Conservation (phyloP, 805 yeast species). For the Pichia kluyveri region DNA sequence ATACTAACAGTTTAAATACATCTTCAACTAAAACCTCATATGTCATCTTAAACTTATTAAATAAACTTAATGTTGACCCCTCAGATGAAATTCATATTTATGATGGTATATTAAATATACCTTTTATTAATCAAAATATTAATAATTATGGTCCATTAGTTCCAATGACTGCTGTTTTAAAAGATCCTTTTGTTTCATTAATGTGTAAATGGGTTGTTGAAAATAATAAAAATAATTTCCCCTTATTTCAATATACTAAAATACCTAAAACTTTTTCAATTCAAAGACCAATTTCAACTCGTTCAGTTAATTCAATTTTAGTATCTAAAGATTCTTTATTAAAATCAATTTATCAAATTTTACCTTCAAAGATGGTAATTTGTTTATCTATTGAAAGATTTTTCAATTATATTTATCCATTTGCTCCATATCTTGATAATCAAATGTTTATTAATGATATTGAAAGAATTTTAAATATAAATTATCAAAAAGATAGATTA, state of each 20-base stretch:
- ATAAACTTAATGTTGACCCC: slow-evolving; percentile 14
- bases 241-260: not conserved
- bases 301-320: not conserved
- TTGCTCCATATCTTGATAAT: slow-evolving; percentile 38
- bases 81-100: slow-evolving; percentile 34
- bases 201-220: slow-evolving; percentile 24
- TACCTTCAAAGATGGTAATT: slow-evolving; percentile 34
- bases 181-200: slow-evolving; percentile 32
- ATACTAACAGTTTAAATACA: no score
- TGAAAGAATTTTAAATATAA: slow-evolving; percentile 28
- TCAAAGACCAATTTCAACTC: not conserved
- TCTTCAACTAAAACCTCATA: no score
- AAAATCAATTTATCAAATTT: slow-evolving; percentile 20
- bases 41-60: not conserved
- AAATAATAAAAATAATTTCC: slow-evolving; percentile 7
- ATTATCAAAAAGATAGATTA: not conserved
- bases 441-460: slow-evolving; percentile 24
- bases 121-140: slow-evolving; percentile 18
- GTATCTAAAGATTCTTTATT: not conserved
- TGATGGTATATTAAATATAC: slow-evolving; percentile 21
- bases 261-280: not conserved
- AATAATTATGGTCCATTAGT: slow-evolving; percentile 43
- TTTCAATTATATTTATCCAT: slow-evolving; percentile 38
- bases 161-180: slow-evolving; percentile 37
- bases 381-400: slow-evolving; percentile 39